Conservation (phyloP, 345 rosid species). For the Gossypium rotundifolium region DNA sequence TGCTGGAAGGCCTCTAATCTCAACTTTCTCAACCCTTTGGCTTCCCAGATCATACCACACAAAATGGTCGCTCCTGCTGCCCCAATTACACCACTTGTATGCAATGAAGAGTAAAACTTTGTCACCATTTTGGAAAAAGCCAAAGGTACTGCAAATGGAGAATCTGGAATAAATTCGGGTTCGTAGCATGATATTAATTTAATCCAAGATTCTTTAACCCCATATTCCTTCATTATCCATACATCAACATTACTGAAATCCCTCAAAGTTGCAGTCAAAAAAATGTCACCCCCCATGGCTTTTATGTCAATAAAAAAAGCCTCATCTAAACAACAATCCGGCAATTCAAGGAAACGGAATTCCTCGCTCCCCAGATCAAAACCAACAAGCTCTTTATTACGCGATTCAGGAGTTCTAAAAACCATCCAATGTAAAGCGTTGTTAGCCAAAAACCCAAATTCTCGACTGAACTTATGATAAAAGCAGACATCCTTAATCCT, state of each 20-base stretch:
- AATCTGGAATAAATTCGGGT: background rate
- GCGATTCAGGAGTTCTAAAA: slow-evolving; percentile 18
- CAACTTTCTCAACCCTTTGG: background rate
- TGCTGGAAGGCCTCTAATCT: background rate
- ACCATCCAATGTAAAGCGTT: slow-evolving; percentile 38
- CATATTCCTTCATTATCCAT: slow-evolving; percentile 5
- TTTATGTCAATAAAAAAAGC: slow-evolving; percentile 23
- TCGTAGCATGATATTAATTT: background rate
- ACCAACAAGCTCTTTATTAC: slow-evolving; percentile 19
- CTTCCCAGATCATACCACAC: background rate
- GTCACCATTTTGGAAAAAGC: background rate
- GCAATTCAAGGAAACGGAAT: slow-evolving; percentile 19
- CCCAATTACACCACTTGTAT: background rate
- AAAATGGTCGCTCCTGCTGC: too few species aligned
- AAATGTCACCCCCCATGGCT: slow-evolving; percentile 21
- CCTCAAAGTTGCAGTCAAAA: slow-evolving; percentile 16
- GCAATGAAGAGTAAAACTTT: background rate
- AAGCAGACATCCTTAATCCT: slow-evolving; percentile 24
- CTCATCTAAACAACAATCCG: background rate
- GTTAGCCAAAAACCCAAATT: slow-evolving; percentile 30
- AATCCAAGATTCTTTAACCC: background rate
- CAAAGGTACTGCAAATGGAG: background rate
- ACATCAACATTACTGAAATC: background rate
- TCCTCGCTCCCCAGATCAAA: background rate
- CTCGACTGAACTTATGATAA: slow-evolving; percentile 22